Conservation (phyloP, 495 filamentous ascomycete species). For the Tetracladium setigerum region DNA sequence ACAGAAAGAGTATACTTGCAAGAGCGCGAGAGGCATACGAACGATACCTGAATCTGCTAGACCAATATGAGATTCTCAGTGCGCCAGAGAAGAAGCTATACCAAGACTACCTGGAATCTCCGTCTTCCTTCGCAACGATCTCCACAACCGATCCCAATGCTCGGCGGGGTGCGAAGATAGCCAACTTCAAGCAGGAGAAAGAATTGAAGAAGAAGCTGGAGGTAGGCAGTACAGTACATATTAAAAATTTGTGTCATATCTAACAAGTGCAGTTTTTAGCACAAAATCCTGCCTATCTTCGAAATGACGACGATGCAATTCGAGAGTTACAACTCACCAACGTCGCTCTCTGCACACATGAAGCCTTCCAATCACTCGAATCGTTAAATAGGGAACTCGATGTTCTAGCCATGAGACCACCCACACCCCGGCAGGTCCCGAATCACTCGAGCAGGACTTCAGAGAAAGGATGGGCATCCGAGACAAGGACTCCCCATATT, state of each 20-base stretch:
- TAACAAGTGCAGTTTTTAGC: constrained; percentile 42
- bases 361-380: constrained; percentile 79
- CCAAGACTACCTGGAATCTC: constrained; percentile 58
- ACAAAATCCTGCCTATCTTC: constrained; percentile 48
- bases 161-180: constrained; percentile 76
- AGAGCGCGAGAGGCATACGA: constrained; percentile 63
- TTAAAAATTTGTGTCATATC: neutral
- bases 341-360: constrained; percentile 63
- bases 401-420: constrained; percentile 63
- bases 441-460: constrained; percentile 24
- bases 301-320: constrained; percentile 69
- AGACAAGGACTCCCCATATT: constrained; percentile 45
- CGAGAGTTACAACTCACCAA: constrained; percentile 72
- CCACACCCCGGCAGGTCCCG: constrained; percentile 22
- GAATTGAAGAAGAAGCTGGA: constrained; percentile 78
- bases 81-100: constrained; percentile 62
- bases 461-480: constrained; percentile 41
- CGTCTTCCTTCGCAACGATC: constrained; percentile 59
- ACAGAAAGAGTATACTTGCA: constrained; percentile 57
- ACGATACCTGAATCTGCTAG: constrained; percentile 63
- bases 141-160: constrained; percentile 61
- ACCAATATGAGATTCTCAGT: constrained; percentile 69
- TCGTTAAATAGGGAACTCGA: constrained; percentile 74
- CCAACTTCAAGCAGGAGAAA: constrained; percentile 78
- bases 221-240: constrained; percentile 29